Percentiles rank a stretch among this genome's conserved stretches.
Conservation (phyloP, 306 rosid species). For the Astragalus membranaceus region DNA sequence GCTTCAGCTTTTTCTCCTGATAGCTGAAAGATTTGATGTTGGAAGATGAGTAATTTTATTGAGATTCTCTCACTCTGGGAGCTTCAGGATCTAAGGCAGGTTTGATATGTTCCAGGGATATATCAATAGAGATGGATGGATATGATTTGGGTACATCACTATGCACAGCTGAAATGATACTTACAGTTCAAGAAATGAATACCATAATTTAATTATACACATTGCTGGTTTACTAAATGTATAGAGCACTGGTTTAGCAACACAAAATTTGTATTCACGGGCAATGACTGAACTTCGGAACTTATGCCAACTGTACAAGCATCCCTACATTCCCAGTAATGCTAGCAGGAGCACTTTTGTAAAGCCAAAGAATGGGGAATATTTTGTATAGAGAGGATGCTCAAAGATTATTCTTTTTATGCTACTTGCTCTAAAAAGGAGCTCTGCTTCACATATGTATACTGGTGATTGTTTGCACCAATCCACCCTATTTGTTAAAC, state of each 20-base stretch:
- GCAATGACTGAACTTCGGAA: background rate
- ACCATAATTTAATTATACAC: too few species aligned
- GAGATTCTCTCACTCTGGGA: background rate
- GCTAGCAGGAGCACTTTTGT: slow-evolving; percentile 6
- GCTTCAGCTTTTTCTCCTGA: background rate
- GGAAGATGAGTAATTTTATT: background rate
- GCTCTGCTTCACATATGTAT: slow-evolving; percentile 1
- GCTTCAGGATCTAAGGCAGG: too few species aligned
- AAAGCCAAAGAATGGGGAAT: slow-evolving; percentile 10
- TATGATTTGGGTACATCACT: too few species aligned
- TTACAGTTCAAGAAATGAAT: too few species aligned
- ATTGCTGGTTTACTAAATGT: too few species aligned
- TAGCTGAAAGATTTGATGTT: background rate
- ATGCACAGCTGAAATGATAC: too few species aligned
- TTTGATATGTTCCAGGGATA: too few species aligned
- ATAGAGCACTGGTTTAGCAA: background rate
- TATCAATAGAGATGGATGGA: too few species aligned
- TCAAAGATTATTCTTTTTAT: background rate
- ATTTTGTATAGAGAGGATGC: background rate
- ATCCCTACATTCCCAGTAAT: background rate
- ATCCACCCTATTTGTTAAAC: background rate
- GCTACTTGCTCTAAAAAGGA: background rate
- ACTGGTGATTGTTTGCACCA: background rate
- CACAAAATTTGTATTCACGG: too few species aligned
- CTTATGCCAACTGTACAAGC: slow-evolving; percentile 2